Percentiles rank a stretch among this genome's conserved stretches.
Conservation (phyloP, 192 early-diverging fungal species). For the Geranomyces michiganensis region DNA sequence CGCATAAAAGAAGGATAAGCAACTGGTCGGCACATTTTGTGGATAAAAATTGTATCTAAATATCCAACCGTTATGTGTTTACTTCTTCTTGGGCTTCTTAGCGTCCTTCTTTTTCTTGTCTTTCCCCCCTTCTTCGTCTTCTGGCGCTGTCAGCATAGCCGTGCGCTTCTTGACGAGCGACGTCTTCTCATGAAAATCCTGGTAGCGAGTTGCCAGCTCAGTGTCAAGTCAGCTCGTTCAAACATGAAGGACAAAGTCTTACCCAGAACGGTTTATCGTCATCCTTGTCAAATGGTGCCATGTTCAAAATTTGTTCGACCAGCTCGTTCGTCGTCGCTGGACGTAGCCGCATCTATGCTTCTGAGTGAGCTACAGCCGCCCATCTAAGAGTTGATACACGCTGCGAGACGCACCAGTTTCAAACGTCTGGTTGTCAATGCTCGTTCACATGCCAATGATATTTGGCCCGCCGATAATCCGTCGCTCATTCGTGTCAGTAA, state of each 20-base stretch:
- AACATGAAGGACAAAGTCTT: neutral
- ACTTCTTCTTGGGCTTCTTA: conserved; percentile 40
- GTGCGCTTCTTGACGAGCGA: conserved; percentile 52
- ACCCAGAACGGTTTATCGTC: conserved; percentile 55
- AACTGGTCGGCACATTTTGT: neutral
- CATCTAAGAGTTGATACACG: neutral
- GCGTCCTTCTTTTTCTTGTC: conserved; percentile 40
- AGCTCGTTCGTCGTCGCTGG: conserved; percentile 55
- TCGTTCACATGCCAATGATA: conserved; percentile 43
- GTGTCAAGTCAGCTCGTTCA: neutral
- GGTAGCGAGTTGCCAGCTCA: neutral
- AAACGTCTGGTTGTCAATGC: conserved; percentile 52
- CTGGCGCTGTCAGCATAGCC: conserved; percentile 45
- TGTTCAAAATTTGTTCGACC: conserved; percentile 53
- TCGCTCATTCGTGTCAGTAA: conserved; percentile 53
- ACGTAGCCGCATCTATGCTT: conserved; percentile 36
- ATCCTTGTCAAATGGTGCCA: conserved; percentile 45
- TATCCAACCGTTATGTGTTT: neutral
- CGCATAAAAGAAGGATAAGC: neutral
- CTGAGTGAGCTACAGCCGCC: neutral
- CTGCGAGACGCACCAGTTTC: conserved; percentile 36
- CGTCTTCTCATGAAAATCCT: conserved; percentile 61
- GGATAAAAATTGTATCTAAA: neutral
- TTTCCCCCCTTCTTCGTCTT: conserved; percentile 40
- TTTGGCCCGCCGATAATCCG: conserved; percentile 48